These are phyloP conservation scores for Cynanchum wilfordii DNA, from an alignment of 257 asterid genomes.

Conservation along the genomic window DNA sequence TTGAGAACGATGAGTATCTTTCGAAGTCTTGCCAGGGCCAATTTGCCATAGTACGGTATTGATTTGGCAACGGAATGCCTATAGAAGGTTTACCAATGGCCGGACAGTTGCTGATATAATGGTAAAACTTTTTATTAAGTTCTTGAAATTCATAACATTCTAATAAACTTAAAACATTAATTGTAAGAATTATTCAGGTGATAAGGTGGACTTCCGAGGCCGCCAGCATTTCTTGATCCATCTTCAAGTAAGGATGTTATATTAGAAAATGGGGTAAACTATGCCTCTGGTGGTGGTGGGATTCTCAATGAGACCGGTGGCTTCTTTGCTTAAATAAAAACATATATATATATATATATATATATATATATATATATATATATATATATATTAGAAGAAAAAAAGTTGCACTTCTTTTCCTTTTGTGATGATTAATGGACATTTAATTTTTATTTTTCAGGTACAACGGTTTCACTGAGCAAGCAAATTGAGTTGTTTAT, in stretches of 20 bases:
- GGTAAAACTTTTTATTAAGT: conserved; percentile 27
- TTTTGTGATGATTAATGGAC: neutral
- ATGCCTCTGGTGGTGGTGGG: conserved; percentile 97
- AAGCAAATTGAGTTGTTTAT: conserved; percentile 77
- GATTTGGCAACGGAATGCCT: conserved; percentile 77
- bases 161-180: no score
- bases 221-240: conserved; percentile 76
- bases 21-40: conserved; percentile 76
- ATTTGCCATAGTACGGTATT: conserved; percentile 83
- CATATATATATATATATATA: no score
- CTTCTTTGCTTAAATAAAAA: no score
- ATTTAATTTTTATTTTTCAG: conserved; percentile 23
- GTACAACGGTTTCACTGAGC: conserved; percentile 59
- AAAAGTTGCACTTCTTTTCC: no score
- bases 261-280: conserved; percentile 70
- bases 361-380: no score
- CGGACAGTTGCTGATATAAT: conserved; percentile 94
- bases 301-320: conserved; percentile 80
- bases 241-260: conserved; percentile 54
- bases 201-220: conserved; percentile 79
- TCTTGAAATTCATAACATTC: no score
- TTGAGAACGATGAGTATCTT: conserved; percentile 69
- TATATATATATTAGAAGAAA: no score
- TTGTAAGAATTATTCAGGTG: conserved; percentile 36
- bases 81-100: conserved; percentile 84